These are phyloP conservation scores for Collybiopsis luxurians DNA, from an alignment of 768 basidiomycete species.

Conservation along the genomic window DNA sequence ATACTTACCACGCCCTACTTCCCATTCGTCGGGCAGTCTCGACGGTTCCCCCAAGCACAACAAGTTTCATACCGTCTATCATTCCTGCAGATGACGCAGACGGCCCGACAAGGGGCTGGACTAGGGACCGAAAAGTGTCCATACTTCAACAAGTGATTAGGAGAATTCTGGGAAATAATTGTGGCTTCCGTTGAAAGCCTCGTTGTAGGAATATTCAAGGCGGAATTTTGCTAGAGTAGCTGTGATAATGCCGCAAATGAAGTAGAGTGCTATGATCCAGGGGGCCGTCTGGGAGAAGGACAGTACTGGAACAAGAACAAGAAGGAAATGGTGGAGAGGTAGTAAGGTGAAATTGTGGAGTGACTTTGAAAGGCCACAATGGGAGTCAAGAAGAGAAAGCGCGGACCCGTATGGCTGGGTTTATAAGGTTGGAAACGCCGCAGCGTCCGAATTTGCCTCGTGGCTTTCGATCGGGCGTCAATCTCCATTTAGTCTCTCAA, in stretches of 20 bases:
- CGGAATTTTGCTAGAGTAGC: not conserved
- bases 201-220: not conserved
- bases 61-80: conserved; percentile 88
- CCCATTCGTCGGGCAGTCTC: conserved; percentile 82
- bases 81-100: conserved; percentile 66
- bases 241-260: too few relatives aligned
- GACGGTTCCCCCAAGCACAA: conserved; percentile 84
- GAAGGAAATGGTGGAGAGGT: conserved; percentile 1
- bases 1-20: conserved; percentile 73
- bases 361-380: not conserved
- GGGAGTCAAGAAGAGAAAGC: not conserved
- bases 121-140: conserved; percentile 80
- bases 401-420: not conserved
- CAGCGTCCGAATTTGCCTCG: not conserved
- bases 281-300: not conserved
- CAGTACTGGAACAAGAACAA: conserved; percentile 1
- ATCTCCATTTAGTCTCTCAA: conserved; percentile 2
- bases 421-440: conserved; percentile 4
- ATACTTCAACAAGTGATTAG: conserved; percentile 28
- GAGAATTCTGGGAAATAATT: not conserved
- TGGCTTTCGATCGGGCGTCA: not conserved
- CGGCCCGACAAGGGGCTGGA: conserved; percentile 77
- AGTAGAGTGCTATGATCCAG: conserved; percentile 1
- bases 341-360: not conserved
- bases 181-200: not conserved